Base-by-base conservation (phyloP, 2,329 filamentous ascomycete species). In the Fonsecaea erecta region DNA sequence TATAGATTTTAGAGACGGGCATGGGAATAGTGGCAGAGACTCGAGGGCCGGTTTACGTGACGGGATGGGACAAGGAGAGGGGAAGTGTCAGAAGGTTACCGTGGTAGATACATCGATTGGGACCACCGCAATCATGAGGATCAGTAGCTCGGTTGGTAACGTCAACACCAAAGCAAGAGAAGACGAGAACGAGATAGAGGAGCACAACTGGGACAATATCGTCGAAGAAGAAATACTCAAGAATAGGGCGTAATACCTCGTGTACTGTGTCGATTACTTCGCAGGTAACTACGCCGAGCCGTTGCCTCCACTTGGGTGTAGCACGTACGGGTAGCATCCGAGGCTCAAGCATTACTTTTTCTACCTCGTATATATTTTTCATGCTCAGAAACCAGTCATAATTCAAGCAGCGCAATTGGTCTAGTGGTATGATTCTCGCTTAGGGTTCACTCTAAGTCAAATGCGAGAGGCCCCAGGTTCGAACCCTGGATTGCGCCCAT, bases 341-440 rank as follows among this genome's bases (percentile, higher is more conserved):
- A n/a, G n/a, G n/a, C n/a, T n/a, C n/a, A n/a, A n/a, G n/a, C n/a
- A n/a, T n/a, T n/a, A n/a, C n/a, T n/a, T n/a, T n/a, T n/a, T n/a
- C n/a, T n/a, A n/a, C n/a, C n/a, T n/a, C n/a, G n/a, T n/a, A n/a
- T n/a, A n/a, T n/a, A n/a, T n/a, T n/a, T n/a, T n/a, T n/a, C n/a
- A n/a, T n/a, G n/a, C n/a, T n/a, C n/a, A n/a, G n/a, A n/a, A n/a
- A n/a, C n/a, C n/a, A n/a, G 14, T n/a, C 18, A 40, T 40, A n/a
- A 6, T 12, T 40, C 18, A 40, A 12, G 18, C 37, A n/a, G 62
- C 62, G 62, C 62, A 64, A 64, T 64, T 64, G 62, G 59, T 62
- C 60, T 64, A 68, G 66, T 68, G 66, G 66, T 69, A 69, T 69
- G 67, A 69, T 69, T 71, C 71, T 71, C 71, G 71, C 71, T 72